Conservation (phyloP, 768 basidiomycete genomes). For the Collybiopsis luxurians region DNA sequence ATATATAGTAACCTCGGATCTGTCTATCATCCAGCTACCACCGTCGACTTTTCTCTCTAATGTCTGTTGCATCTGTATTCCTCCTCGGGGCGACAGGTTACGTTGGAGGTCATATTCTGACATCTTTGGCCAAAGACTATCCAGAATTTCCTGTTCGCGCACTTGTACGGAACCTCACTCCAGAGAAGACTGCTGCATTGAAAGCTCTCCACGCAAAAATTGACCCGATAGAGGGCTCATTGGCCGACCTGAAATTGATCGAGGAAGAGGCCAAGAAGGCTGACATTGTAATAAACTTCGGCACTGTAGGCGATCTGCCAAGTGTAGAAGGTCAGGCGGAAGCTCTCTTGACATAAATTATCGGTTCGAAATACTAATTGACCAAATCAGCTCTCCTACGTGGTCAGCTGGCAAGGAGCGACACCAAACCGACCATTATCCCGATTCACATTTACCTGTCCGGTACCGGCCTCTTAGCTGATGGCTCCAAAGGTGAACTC, state of each 20-base stretch:
- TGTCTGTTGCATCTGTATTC: constrained; percentile 23
- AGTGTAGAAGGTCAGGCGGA: constrained; percentile 35
- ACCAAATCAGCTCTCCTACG: not conserved
- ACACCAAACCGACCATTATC: constrained; percentile 13
- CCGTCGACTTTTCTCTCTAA: too few species aligned
- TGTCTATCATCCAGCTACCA: too few species aligned
- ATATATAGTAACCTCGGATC: too few species aligned
- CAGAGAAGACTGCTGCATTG: constrained; percentile 27
- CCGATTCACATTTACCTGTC: constrained; percentile 45
- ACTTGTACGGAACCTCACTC: constrained; percentile 31
- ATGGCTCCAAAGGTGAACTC: constrained; percentile 37
- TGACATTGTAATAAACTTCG: constrained; percentile 39
- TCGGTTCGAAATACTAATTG: too few species aligned
- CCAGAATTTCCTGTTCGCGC: constrained; percentile 32
- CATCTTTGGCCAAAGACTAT: constrained; percentile 27
- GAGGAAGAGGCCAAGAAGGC: constrained; percentile 31
- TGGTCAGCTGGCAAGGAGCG: not conserved
- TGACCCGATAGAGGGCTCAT: constrained; percentile 32
- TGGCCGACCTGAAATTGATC: constrained; percentile 34
- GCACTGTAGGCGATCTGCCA: constrained; percentile 34
- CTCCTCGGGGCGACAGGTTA: constrained; percentile 44
- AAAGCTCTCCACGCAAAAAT: constrained; percentile 30
- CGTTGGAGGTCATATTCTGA: constrained; percentile 38
- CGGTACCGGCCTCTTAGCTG: constrained; percentile 36
- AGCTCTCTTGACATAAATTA: too few species aligned